Evolutionary conservation across 805 yeast species (phyloP), one percentile per base, ranked within the genome.

Genomic region (Phaffomyces thermotolerans): DNA sequence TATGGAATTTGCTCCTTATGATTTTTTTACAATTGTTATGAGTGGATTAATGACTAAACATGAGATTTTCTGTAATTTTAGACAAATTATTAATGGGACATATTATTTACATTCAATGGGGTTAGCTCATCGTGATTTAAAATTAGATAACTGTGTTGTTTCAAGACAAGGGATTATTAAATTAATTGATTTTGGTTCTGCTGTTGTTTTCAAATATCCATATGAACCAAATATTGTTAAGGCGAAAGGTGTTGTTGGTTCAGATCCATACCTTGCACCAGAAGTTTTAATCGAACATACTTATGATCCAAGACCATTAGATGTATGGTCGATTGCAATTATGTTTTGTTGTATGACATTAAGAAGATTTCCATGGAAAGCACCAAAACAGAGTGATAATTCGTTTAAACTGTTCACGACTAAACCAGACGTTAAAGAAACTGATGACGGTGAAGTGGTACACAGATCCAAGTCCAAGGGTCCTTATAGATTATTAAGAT

Each of bases 211-310:
- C 67, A 73, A 80, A 48, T 81, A 80, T 55, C 81, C 82, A 8
- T 79, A 73, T 50, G 77, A 75, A 42, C 60, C 63, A 8, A 75
- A 72, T 43, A 72, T 78, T 20, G 78, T 84, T 15, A 68, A 72
- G 46, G 89, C 96, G 0, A 72, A 76, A 35, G 98, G 98, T 14
- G 76, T 91, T 20, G 95, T 91, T 12, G 99, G 99, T 14, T 84
- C 95, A 2, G 99, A 91, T 63, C 98, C 99, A 3, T 91, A 91
- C 58, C 67, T 91, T 48, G 93, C 97, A 0, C 98, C 98, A 0
- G 99, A 91, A 62, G 90, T 91, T 36, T 72, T 91, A 44, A 58
- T 66, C 18, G 65, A 66, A 42, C 48, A 63, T 7, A 53, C 60
- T 37, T 91, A 91, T 62, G 96, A 91, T 61, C 93, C 97, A 17